Conservation (phyloP, 306 rosid genomes). For the Sphenostylis stenocarpa region DNA sequence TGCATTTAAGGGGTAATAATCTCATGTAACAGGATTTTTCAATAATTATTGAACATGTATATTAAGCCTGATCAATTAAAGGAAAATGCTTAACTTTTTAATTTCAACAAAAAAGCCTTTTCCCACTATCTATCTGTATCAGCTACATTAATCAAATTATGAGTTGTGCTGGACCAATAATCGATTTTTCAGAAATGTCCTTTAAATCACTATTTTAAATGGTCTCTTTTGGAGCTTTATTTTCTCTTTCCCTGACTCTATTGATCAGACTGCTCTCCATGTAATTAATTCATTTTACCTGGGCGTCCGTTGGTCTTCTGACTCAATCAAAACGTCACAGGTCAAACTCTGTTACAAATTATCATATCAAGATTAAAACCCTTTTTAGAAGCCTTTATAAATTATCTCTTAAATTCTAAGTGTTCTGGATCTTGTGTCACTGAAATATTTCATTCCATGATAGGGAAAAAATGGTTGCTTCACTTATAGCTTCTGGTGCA, state of each 20-base stretch:
- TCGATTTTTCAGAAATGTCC: neutral
- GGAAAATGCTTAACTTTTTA: conserved; percentile 23
- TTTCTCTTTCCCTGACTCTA: neutral
- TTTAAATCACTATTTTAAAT: neutral
- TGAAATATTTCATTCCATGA: conserved; percentile 33
- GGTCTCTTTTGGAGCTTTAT: neutral
- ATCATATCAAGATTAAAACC: conserved; percentile 19
- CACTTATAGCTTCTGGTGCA: conserved; percentile 88
- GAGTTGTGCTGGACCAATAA: neutral
- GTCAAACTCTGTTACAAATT: neutral
- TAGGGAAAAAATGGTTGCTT: conserved; percentile 92
- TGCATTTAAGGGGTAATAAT: conserved; percentile 1
- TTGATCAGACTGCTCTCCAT: neutral
- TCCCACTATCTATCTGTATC: neutral
- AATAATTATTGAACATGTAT: conserved; percentile 3
- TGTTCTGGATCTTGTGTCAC: conserved; percentile 6
- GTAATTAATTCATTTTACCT: neutral
- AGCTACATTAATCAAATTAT: neutral
- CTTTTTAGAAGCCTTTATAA: conserved; percentile 11
- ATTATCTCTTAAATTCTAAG: conserved; percentile 18
- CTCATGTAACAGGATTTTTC: neutral
- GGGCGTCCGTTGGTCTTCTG: neutral
- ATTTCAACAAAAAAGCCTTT: neutral
- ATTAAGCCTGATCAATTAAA: conserved; percentile 8
- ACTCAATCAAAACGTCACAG: conserved; percentile 17